These are phyloP conservation scores for Lichtheimia ornata DNA, from an alignment of 371 early-diverging fungal species.

Conservation along the genomic window DNA sequence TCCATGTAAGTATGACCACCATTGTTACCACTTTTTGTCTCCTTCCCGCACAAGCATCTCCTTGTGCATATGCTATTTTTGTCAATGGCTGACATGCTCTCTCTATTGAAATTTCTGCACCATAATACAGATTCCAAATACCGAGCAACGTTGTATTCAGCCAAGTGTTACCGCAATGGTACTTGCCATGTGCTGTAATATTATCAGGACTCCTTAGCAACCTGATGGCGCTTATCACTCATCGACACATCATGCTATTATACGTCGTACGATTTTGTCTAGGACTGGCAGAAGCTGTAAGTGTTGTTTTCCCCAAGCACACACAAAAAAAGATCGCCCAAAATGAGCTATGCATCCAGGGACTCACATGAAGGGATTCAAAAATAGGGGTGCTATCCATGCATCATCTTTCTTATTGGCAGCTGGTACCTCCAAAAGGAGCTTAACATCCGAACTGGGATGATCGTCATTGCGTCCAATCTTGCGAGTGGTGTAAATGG, in stretches of 20 bases:
- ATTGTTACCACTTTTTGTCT: not conserved
- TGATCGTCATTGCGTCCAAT: slow-evolving; percentile 4
- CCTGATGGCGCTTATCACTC: not conserved
- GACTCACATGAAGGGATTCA: too few relatives aligned
- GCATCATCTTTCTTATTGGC: slow-evolving; percentile 11
- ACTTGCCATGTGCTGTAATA: slow-evolving; percentile 6
- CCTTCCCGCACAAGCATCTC: not conserved
- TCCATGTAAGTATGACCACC: slow-evolving; percentile 11
- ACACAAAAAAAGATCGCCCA: too few relatives aligned
- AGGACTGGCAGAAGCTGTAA: slow-evolving; percentile 9
- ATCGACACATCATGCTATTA: slow-evolving; percentile 2
- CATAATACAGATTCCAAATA: slow-evolving; percentile 8
- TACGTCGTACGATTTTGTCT: slow-evolving; percentile 5
- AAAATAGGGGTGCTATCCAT: slow-evolving; percentile 10
- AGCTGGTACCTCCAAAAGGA: slow-evolving; percentile 10
- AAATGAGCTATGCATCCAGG: too few relatives aligned
- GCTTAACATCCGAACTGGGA: slow-evolving; percentile 6
- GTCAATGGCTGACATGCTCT: too few relatives aligned
- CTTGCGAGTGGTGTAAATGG: slow-evolving; percentile 8
- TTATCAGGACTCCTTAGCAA: slow-evolving; percentile 5
- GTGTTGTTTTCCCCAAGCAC: not conserved
- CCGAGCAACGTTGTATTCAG: slow-evolving; percentile 12
- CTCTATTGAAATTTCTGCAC: too few relatives aligned
- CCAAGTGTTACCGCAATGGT: slow-evolving; percentile 4
- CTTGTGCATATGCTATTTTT: not conserved